Evolutionary conservation across 2,329 filamentous ascomycete species (phyloP), one percentile per base, ranked within the genome.

Genomic region (Xylariomycetidae sp.): DNA sequence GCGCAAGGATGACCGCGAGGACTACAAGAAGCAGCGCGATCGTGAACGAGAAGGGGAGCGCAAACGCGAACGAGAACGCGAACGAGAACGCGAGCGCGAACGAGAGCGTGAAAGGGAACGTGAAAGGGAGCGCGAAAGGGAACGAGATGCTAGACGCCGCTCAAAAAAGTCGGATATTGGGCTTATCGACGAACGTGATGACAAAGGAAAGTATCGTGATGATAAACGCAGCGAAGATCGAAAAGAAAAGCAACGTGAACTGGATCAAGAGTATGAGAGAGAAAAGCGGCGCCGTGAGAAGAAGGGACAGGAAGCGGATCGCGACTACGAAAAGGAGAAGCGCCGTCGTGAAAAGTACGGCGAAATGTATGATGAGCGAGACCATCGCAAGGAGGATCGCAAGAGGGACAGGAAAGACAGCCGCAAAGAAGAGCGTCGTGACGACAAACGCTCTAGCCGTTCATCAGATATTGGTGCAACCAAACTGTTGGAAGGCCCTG

Each of bases 11-110:
- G 49, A 53, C 26, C 53, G 48, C 11, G 49, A 53, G 30, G 50
- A 48, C 34, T 41, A 55, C 22, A 53, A 58, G 15, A 44, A 46
- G 16, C 49, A 45, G 27, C 49, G 53, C 18, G 52, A 56, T 30
- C 57, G 59, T 15, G 57, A 58, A 30, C 54, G 53, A n/a, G n/a
- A n/a, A n/a, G 49, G 53, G 30, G 50, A 48, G 35, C 41, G 54
- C 22, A 53, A 58, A 15, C 44, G 45, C 16, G 49, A 45, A 27
- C 49, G 53, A 18, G 52, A 56, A 29, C 57, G 59, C 15, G 57
- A 58, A 30, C 54, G 53, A 30, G 60, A 64, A 12, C 58, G 65
- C 31, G 57, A 63, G 10, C 54, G 50, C 30, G 49, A 38, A 20
- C 46, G 50, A 22, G 49, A 53, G 25, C 53, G 48, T 11, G 49